Base-by-base conservation (phyloP, 371 early-diverging fungal genomes). In the Mortierella sp. region DNA sequence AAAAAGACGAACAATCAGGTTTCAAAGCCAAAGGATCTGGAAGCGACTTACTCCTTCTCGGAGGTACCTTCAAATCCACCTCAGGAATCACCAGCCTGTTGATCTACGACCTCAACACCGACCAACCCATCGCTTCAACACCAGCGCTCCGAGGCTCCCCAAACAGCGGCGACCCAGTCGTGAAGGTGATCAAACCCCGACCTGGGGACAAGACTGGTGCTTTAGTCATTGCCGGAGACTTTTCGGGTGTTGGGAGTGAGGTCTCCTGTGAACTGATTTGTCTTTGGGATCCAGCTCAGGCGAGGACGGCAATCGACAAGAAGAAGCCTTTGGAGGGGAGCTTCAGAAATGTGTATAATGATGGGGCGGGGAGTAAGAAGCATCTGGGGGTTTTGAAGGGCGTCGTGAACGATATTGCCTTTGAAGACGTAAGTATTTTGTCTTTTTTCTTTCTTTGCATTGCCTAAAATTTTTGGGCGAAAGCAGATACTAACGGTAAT, bases 191-290 rank as follows among this genome's bases (percentile, higher is more conserved):
- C 51, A 89, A 87, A 43, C 76, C 80, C 46, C 81, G 81, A 11
- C 83, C 87, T 5, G 74, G 82, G 14, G 79, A 78, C 38, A 46
- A 51, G 44, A 48, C 44, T 21, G 70, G 75, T 0, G 41, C 72
- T 24, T 81, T 93, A 11, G 60, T 92, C 38, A 77, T 94, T 7
- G 93, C 89, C n/a, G 94, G 94, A 12, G 88, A 88, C 41, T 94
- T 94, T 76, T 87, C 83, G 10, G 88, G 89, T 1, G 87, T 91
- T n/a, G 93, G 91, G 0, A 84, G 80, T 16, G 79, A 58, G 1
- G 60, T 91, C n/a, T 43, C 70, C 0, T 94, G 94, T 46, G 60
- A 88, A 21, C 78, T 81, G 24, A 74, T 94, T 11, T 94, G 94
- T 73, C 32, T 78, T 3, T 89, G 83, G 83, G 80, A 80, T 58